Base-by-base conservation (phyloP, 495 filamentous ascomycete genomes). In the Aspergillus haitiensis region DNA sequence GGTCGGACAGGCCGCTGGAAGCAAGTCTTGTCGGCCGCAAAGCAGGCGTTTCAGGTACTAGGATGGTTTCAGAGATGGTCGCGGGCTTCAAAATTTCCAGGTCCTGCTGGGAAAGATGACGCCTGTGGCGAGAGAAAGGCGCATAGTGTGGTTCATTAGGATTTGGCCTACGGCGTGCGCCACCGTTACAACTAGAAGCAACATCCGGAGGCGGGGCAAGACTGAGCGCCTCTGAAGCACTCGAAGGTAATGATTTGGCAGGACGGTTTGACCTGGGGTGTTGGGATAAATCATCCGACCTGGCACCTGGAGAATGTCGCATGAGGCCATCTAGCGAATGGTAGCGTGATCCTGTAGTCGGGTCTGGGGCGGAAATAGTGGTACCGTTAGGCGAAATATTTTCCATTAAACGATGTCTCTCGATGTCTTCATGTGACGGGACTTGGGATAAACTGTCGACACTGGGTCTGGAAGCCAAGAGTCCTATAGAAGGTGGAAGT, bases 151-250 rank as follows among this genome's bases (percentile, higher is more conserved):
- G 48, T 50, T 64, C 56, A 61, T 72, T 81, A 56, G 61, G 84
- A 69, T 72, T 82, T 21, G 74, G 76, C 35, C 74, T 68, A 37
- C 72, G 71, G 2, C 73, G 75, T 48, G 60, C 65, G 5, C 50
- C 58, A 21, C 66, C 66, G 16, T 64, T 64, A 45, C 56, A 67
- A 32, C 67, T 71, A 18, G 72, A 48, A 36, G 72, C 62, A 54
- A 88, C 84, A 61, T 87, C 80, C 11, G 77, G 81, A 11, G 86
- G 83, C 7, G 86, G 85, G 7, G 83, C 85, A n/a, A 89, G 65
- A 62, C 65, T 78, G 2, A 72, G 71, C 12, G 67, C 62, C 37
- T 62, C 48, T 6, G 62, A 67, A 10, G 61, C 52, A 32, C 66
- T 55, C 47, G 69, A 72, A 13, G 58, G 63, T 21, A 40, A 5